Evolutionary conservation across 495 filamentous ascomycete species (phyloP), one percentile per base, ranked within the genome.

Genomic region (Aspergillus ostianus): DNA sequence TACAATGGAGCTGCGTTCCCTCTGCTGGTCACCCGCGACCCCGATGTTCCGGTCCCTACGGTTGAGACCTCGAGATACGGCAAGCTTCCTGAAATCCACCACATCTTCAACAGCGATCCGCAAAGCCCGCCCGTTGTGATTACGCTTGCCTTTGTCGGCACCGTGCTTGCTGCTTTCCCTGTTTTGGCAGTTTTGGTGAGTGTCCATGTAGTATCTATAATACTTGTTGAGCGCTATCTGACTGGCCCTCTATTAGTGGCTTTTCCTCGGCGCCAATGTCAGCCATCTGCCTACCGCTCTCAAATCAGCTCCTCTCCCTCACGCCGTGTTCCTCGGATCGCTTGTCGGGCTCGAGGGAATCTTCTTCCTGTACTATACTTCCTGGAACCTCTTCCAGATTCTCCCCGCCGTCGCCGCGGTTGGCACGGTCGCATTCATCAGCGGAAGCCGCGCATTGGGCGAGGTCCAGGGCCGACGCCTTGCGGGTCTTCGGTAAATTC

Each of bases 331-430:
- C 76, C 87, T 93, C 60, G 87, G 86, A 46, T 94, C 91, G 9
- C 84, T 98, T 59, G 41, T 96, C 26, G 84, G 86, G 13, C 86
- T 98, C 78, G 94, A 98, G 73, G 89, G 84, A 8, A 84, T 96
- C 63, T 98, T 98, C 77, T 92, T 92, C 81, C 73, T 96, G 71
- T 98, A 98, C 81, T 98, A 97, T 71, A 89, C 83, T 30, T 87
- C 77, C 64, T 98, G 93, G 94, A 97, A 87, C 64, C 78, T 98
- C 49, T 98, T 98, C 83, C 88, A 96, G 78, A 84, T 83, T 27
- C 82, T 98, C 45, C 92, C 92, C 10, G 87, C 86, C 53, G 85
- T 85, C 62, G 83, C 80, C 36, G 76, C 83, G 47, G 83, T 90
- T 53, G 87, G 87, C 20, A 72, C 80, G 48, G 84, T 92, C 55